phyloP scores from a whole-genome alignment of 257 asterid species.

The Rehmannia glutinosa region DNA sequence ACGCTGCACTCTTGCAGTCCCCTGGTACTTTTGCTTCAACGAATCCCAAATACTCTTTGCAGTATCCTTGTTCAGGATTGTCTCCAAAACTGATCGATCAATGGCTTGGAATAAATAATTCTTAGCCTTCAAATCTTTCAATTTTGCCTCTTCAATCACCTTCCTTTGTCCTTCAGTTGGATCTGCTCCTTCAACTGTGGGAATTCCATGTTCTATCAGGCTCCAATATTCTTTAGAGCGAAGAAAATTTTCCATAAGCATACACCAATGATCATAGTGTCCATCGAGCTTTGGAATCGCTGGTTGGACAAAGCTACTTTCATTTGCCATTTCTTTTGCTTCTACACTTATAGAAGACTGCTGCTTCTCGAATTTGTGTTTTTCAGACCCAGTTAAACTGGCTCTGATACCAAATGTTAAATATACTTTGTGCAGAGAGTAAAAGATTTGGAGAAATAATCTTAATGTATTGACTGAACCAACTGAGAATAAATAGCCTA shows the following conservation, averaged over 20 bases:
- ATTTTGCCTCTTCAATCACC: neutral
- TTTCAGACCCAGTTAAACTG: neutral
- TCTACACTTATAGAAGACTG: neutral
- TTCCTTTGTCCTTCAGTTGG: neutral
- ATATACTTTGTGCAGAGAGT: too few relatives aligned
- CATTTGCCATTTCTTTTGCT: neutral
- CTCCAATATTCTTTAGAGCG: neutral
- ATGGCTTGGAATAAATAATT: neutral
- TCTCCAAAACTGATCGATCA: neutral
- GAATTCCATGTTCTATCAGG: neutral
- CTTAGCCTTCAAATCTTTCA: neutral
- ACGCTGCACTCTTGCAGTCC: neutral
- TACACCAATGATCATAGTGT: neutral
- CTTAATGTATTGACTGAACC: too few relatives aligned
- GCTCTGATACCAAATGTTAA: neutral
- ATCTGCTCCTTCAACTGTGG: neutral
- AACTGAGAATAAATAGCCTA: too few relatives aligned
- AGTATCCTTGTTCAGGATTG: neutral
- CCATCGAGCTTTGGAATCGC: neutral
- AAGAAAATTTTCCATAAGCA: constrained; percentile 1
- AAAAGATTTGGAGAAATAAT: too few relatives aligned
- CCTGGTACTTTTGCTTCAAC: constrained; percentile 2
- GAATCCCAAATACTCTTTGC: neutral
- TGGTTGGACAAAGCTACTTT: neutral
- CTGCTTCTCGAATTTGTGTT: neutral